Percentiles rank a stretch among this genome's conserved stretches.
These are phyloP conservation scores for Botrytis paeoniae DNA, from an alignment of 2,329 filamentous ascomycete genomes.

Conservation along the genomic window DNA sequence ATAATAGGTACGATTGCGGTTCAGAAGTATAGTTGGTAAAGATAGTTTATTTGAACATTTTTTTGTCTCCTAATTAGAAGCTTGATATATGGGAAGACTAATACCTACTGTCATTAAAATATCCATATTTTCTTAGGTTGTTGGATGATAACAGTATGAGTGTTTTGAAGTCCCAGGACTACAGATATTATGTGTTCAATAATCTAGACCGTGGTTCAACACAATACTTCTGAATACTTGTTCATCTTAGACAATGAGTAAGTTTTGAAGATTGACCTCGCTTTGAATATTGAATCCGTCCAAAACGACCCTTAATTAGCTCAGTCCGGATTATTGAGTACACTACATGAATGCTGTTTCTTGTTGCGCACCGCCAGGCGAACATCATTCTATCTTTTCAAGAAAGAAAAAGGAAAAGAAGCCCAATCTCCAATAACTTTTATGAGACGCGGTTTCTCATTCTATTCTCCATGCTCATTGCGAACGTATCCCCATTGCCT, in stretches of 20 bases:
- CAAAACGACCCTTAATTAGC: too few species aligned
- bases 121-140: neutral
- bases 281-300: neutral
- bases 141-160: neutral
- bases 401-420: too few species aligned
- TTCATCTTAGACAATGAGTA: neutral
- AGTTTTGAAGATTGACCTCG: neutral
- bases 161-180: neutral
- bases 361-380: too few species aligned
- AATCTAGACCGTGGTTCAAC: neutral
- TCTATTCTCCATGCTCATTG: neutral
- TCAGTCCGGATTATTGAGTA: too few species aligned
- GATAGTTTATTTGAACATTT: neutral
- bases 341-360: too few species aligned
- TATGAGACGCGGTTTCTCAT: too few species aligned
- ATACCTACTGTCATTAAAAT: neutral
- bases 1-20: neutral
- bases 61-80: neutral
- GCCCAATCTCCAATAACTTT: too few species aligned
- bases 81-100: rapidly evolving
- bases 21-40: neutral
- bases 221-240: neutral
- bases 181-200: neutral
- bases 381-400: too few species aligned
- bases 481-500: neutral